phyloP scores from a whole-genome alignment of 768 basidiomycete species.

The Termitomyces sp. region DNA sequence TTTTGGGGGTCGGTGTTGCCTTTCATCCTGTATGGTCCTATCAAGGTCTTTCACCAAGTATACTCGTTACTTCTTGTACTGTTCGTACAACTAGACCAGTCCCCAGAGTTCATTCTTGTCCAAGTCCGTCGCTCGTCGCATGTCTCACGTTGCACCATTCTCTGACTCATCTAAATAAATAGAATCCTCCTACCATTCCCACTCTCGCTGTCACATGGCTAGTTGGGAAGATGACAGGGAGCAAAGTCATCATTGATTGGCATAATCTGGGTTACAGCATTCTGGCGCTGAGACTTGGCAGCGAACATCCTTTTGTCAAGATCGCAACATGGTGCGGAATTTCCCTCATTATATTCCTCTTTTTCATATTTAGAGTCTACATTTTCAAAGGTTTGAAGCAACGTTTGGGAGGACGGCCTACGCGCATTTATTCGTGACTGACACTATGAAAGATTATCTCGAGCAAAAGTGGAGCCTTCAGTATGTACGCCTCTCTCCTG shows the following conservation, averaged over 20 bases:
- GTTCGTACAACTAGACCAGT: constrained; percentile 49
- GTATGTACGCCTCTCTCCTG: constrained; percentile 37
- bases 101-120: constrained; percentile 82
- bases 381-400: constrained; percentile 63
- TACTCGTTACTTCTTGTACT: constrained; percentile 56
- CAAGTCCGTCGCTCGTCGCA: constrained; percentile 57
- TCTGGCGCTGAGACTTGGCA: constrained; percentile 75
- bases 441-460: constrained; percentile 75
- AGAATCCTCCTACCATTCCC: constrained; percentile 98
- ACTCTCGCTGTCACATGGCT: constrained; percentile 84
- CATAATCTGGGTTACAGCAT: constrained; percentile 97
- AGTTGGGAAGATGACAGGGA: constrained; percentile 58
- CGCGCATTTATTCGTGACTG: constrained; percentile 91
- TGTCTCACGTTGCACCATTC: background rate
- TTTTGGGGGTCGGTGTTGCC: constrained; percentile 45
- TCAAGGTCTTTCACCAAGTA: constrained; percentile 75
- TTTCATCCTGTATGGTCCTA: constrained; percentile 67
- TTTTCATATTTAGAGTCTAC: background rate
- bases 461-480: constrained; percentile 67
- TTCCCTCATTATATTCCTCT: background rate
- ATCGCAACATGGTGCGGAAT: constrained; percentile 64
- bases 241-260: constrained; percentile 96
- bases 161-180: background rate
- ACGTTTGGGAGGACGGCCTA: constrained; percentile 77
- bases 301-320: constrained; percentile 59